Evolutionary conservation across 352 stramenopile genomes (phyloP).

Genomic region (Nothophytophthora sp.): DNA sequence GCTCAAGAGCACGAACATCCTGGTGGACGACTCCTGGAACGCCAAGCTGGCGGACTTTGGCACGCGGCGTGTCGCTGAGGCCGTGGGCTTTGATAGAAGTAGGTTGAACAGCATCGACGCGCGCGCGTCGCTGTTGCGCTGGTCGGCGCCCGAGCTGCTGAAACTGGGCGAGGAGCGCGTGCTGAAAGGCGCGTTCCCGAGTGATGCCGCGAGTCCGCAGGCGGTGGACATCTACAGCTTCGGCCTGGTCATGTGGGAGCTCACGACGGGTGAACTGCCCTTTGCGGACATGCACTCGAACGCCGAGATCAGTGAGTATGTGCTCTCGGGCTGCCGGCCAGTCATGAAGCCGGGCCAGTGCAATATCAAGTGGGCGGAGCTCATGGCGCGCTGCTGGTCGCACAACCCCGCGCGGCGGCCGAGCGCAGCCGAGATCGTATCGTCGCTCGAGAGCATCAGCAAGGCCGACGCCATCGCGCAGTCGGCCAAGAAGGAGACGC

Average conservation of each 20-base stretch:
- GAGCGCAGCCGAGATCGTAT: slow-evolving; percentile 81
- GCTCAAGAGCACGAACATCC: slow-evolving; percentile 89
- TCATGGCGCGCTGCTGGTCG: slow-evolving; percentile 86
- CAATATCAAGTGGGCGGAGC: slow-evolving; percentile 84
- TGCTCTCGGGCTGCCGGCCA: slow-evolving; percentile 73
- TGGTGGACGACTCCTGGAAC: slow-evolving; percentile 90
- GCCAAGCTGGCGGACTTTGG: slow-evolving; percentile 89
- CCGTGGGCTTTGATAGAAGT: slow-evolving; percentile 72
- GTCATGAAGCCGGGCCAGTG: slow-evolving; percentile 76
- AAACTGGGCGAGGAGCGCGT: slow-evolving; percentile 78
- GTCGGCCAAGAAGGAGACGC: slow-evolving; percentile 62
- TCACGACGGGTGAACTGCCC: slow-evolving; percentile 81
- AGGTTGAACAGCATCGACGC: slow-evolving; percentile 61
- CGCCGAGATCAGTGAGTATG: slow-evolving; percentile 72
- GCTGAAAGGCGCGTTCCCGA: slow-evolving; percentile 59
- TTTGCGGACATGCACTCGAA: slow-evolving; percentile 71
- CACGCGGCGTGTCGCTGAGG: slow-evolving; percentile 76
- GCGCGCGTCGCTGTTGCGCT: slow-evolving; percentile 61
- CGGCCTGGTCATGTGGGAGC: slow-evolving; percentile 88
- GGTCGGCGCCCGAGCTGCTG: slow-evolving; percentile 79
- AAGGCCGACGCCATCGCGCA: slow-evolving; percentile 68
- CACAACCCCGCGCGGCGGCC: slow-evolving; percentile 71
- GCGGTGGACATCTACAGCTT: slow-evolving; percentile 90
- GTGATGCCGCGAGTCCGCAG: slow-evolving; percentile 52
- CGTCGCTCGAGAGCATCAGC: slow-evolving; percentile 76